Base-by-base conservation (phyloP, 2,329 filamentous ascomycete genomes). In the Fusarium sp. region DNA sequence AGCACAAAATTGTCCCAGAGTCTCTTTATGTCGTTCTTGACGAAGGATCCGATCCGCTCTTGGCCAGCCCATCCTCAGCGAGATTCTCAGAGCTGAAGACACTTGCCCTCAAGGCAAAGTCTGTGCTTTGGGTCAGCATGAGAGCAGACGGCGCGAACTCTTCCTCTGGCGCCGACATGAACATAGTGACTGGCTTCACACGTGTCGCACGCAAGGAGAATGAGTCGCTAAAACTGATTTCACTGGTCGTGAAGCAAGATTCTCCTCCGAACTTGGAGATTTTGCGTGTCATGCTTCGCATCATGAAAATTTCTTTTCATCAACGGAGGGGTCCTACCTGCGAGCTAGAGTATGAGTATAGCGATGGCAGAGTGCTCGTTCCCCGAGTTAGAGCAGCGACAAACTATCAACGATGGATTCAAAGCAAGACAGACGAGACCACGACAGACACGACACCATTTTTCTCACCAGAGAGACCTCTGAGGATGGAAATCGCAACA, bases 321-420 rank as follows among this genome's bases (percentile, higher is more conserved):
- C 61, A 74, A 0, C 58, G 67, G 3, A 48, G 72, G 7, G 52
- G 54, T 5, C 24, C 52, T 1, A 54, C 35, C 0, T 73, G 48
- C 0, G 72, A 75, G 16, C 20, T 66, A 6, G 72, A 67, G 14
- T 74, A 73, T 10, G 61, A 72, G 24, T 75, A 74, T 35, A 43
- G 20, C 0, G 57, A 73, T 6, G 58, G 41, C 0, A 63, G 13
- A 2, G 65, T 75, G 2, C 45, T 75, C 2, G 58, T 75, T 6
- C 72, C 52, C 0, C 33, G 41, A 0, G 35, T 74, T 1, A 52
- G 48, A 1, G 9, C 24, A 1, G 48, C 48, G 6, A 11, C 48
- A n/a, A 52, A 43, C 18, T 59, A 59, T 27, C 20, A 59, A 24
- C 35, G 35, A n/a, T 41, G 35, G 37, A 18, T 27, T 41, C 35